These are phyloP conservation scores for Chrysosporium queenslandicum DNA, from an alignment of 2,329 filamentous ascomycete species.

Conservation along the genomic window DNA sequence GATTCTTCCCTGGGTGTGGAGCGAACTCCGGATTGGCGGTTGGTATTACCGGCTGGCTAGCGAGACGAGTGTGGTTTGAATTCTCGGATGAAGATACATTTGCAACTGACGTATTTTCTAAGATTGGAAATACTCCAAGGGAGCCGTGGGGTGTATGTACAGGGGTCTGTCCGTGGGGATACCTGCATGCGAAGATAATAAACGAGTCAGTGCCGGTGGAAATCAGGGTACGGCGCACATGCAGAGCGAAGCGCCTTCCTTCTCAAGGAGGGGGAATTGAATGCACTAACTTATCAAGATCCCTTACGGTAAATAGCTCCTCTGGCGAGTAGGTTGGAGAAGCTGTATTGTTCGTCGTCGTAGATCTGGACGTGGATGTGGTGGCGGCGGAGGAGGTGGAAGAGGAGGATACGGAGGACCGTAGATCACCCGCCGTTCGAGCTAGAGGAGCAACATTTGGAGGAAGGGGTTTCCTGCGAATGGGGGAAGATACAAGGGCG, in stretches of 20 bases:
- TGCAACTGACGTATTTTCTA: conserved; percentile 25
- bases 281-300: conserved; percentile 32
- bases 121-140: conserved; percentile 3
- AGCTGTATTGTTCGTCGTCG: background rate
- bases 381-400: background rate
- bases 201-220: conserved; percentile 21
- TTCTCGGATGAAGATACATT: conserved; percentile 26
- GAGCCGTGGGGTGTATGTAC: conserved; percentile 23
- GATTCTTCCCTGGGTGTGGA: conserved; percentile 14
- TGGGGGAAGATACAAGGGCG: conserved; percentile 29
- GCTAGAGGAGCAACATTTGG: conserved; percentile 39
- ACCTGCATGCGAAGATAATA: conserved; percentile 27
- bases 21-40: conserved; percentile 58
- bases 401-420: background rate
- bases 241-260: background rate
- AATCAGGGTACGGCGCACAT: background rate
- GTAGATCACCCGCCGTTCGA: conserved; percentile 21
- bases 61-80: conserved; percentile 31
- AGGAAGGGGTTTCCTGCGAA: conserved; percentile 48
- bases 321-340: conserved; percentile 22
- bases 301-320: conserved; percentile 28
- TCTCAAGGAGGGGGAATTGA: background rate
- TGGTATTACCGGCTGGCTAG: conserved; percentile 41
- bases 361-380: background rate
- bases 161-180: conserved; percentile 31